Conservation (phyloP, 2,329 filamentous ascomycete species). For the Alternaria hordeiaustralica region DNA sequence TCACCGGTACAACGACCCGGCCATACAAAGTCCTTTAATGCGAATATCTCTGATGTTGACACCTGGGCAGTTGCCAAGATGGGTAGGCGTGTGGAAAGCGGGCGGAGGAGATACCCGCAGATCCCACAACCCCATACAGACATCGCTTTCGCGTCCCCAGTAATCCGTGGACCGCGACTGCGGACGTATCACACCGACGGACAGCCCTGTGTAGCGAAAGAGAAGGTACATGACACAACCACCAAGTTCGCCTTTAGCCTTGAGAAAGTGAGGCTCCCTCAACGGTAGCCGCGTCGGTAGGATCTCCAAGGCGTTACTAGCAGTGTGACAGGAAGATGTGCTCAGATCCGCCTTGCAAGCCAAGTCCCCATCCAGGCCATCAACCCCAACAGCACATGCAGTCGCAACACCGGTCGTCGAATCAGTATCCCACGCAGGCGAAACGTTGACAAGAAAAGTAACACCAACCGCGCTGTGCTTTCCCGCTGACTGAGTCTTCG, state of each 20-base stretch:
- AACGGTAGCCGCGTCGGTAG: background rate
- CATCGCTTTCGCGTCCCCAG: background rate
- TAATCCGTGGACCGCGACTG: background rate
- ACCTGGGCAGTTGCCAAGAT: background rate
- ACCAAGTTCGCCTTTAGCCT: background rate
- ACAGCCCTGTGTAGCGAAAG: background rate
- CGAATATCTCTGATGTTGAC: background rate
- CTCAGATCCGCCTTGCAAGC: background rate
- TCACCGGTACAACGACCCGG: background rate
- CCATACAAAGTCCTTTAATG: background rate
- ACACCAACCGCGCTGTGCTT: slow-evolving; percentile 5
- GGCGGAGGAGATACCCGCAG: background rate
- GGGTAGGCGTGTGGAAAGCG: background rate
- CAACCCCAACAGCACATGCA: background rate
- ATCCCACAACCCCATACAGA: background rate
- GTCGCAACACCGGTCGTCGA: slow-evolving; percentile 9
- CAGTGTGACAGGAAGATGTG: background rate
- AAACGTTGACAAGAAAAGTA: slow-evolving; percentile 8
- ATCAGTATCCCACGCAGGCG: slow-evolving; percentile 2
- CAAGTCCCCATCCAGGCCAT: slow-evolving; percentile 1
- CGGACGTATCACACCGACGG: background rate
- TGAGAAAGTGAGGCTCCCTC: slow-evolving; percentile 1
- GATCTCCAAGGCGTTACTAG: background rate
- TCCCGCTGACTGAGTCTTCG: slow-evolving; percentile 3
- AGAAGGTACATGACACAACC: background rate